Evolutionary conservation across 768 basidiomycete species (phyloP), one percentile per base, ranked within the genome.

Genomic region (Amanita fuliginea): DNA sequence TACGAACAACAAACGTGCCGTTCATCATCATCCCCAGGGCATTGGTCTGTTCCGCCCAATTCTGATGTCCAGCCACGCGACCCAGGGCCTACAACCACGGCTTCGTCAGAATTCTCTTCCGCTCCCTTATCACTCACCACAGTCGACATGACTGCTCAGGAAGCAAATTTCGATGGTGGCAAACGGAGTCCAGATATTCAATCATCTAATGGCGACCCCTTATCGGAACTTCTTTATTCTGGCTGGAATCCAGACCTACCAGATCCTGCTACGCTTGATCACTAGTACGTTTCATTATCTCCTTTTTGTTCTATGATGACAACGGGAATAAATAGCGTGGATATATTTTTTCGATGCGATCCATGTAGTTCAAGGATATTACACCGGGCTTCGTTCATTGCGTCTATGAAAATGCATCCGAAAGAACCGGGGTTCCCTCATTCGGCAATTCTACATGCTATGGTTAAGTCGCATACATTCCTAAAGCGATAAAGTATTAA

Each of bases 181-280:
- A 78, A 68, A 46, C 62, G 63, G n/a, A 79, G 75, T 55, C 77
- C 81, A 21, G 78, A 81, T 46, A 51, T 72, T 24, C 66, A 60
- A 24, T 64, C 67, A 16, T 53, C 59, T 40, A 63, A 62, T 43
- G 64, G 65, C 45, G 77, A 82, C 56, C 71, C 76, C 3, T 72
- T 81, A 55, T 71, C 81, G 65, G 79, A 83, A 42, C 63, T 92
- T 35, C 67, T 89, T 10, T 78, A 81, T 57, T 75, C 79, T 16
- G 88, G 89, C 1, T 91, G 88, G 88, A 86, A 90, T 64, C 76
- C 86, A 22, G 88, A 92, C 57, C 70, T 92, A 10, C 88, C 88
- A 37, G 81, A 87, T 55, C 88, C 84, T 21, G 64, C 75, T 18
- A 72, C 78, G 13, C 69, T 91, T 26, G 76, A 80, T 56, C 86